A percentile compares a stretch with the other conserved stretches of the same genome.
phyloP scores from a whole-genome alignment of 139 green algal genomes.

The Volvox reticuliferus region DNA sequence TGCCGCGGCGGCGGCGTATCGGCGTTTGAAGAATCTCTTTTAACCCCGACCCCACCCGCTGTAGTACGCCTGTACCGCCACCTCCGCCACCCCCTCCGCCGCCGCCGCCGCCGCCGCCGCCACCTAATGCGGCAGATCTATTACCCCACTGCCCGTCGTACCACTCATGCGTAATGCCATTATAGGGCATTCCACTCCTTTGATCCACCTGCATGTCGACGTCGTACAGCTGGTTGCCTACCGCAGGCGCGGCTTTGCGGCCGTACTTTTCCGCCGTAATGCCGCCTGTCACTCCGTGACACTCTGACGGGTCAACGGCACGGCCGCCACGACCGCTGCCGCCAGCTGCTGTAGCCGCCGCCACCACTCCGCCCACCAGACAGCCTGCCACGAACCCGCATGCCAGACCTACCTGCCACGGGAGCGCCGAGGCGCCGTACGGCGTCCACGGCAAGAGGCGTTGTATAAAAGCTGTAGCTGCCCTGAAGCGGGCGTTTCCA shows the following conservation, averaged over 20 bases:
- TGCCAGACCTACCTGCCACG: neutral
- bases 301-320: neutral
- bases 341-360: neutral
- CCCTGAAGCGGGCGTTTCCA: no score
- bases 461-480: no score
- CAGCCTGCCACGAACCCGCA: neutral
- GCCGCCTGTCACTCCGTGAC: no score
- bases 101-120: slow-evolving; percentile 5
- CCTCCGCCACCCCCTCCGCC: neutral
- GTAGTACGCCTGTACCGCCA: neutral
- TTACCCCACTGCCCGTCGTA: neutral
- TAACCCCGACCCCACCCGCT: slow-evolving; percentile 5
- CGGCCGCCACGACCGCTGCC: neutral
- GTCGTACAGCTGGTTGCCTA: neutral
- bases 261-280: no score
- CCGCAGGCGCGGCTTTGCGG: no score
- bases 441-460: neutral
- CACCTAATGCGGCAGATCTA: neutral
- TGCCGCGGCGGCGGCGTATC: neutral
- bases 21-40: neutral
- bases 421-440: neutral
- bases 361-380: neutral
- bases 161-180: neutral
- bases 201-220: neutral
- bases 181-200: no score